Conservation (phyloP, 495 filamentous ascomycete species). For the Penicillium nucicola region DNA sequence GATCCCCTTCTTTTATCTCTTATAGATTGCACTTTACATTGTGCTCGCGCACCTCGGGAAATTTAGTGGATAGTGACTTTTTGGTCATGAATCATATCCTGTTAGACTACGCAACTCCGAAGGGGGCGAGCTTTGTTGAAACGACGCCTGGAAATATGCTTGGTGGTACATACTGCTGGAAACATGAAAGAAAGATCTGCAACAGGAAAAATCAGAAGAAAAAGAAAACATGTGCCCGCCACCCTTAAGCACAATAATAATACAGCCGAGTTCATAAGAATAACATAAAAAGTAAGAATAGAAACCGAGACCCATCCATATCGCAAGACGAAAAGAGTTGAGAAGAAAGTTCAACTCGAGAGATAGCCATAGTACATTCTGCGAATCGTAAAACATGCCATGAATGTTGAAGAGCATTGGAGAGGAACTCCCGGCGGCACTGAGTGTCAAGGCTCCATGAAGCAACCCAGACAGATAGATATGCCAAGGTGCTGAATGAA, state of each 20-base stretch:
- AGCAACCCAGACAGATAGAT: not conserved
- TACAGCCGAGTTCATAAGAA: not conserved
- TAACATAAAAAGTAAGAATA: not conserved
- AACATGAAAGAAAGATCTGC: slow-evolving; percentile 7
- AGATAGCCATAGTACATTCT: slow-evolving; percentile 21
- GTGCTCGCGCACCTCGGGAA: not conserved
- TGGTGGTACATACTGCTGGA: slow-evolving; percentile 13
- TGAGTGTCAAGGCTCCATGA: not conserved
- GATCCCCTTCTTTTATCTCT: not conserved
- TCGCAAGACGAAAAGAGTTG: not conserved
- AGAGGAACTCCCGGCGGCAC: not conserved
- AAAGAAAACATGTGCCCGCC: not conserved
- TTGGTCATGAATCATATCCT: slow-evolving; percentile 7
- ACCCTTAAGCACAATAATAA: slow-evolving; percentile 2
- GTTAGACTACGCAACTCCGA: slow-evolving; percentile 11
- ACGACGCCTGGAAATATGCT: slow-evolving; percentile 15
- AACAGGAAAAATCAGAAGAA: slow-evolving; percentile 1
- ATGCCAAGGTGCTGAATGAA: not conserved
- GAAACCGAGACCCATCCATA: not conserved
- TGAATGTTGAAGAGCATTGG: not conserved
- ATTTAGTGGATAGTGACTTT: not conserved
- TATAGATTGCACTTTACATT: slow-evolving; percentile 16
- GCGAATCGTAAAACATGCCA: slow-evolving; percentile 17
- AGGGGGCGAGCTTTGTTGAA: not conserved
- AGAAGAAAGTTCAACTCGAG: not conserved